These are phyloP conservation scores for Magnaporthiopsis rhizophila DNA, from an alignment of 2,329 filamentous ascomycete species.

Conservation along the genomic window DNA sequence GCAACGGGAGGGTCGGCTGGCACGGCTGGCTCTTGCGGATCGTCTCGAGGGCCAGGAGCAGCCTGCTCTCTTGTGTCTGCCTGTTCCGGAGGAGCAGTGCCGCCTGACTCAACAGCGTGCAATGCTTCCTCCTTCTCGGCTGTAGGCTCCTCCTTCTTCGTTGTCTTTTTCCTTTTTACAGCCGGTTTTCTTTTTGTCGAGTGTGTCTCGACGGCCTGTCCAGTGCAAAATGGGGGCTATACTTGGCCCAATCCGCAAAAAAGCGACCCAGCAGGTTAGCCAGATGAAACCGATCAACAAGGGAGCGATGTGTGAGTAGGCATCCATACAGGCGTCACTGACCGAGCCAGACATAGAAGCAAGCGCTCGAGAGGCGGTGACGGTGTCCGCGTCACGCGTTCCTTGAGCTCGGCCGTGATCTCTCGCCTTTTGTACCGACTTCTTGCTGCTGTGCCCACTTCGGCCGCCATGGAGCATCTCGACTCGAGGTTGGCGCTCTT, in stretches of 20 bases:
- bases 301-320: neutral
- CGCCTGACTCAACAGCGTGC: too few species aligned
- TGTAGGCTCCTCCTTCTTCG: neutral
- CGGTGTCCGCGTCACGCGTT: neutral
- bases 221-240: neutral
- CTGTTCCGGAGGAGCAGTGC: too few species aligned
- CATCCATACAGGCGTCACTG: neutral
- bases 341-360: neutral
- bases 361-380: neutral
- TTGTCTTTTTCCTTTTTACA: neutral
- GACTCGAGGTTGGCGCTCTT: neutral
- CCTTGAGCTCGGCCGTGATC: neutral
- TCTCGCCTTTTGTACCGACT: neutral
- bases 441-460: neutral
- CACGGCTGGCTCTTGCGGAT: neutral
- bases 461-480: neutral
- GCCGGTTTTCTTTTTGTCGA: neutral
- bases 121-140: neutral
- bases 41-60: neutral
- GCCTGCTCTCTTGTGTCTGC: too few species aligned
- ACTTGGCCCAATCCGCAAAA: neutral
- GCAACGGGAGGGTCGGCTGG: neutral
- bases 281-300: neutral
- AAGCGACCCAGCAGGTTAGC: neutral
- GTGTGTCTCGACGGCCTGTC: neutral